Evolutionary conservation across 768 basidiomycete genomes (phyloP), one percentile per base, ranked within the genome.

Genomic region (Tylopilus sp.): DNA sequence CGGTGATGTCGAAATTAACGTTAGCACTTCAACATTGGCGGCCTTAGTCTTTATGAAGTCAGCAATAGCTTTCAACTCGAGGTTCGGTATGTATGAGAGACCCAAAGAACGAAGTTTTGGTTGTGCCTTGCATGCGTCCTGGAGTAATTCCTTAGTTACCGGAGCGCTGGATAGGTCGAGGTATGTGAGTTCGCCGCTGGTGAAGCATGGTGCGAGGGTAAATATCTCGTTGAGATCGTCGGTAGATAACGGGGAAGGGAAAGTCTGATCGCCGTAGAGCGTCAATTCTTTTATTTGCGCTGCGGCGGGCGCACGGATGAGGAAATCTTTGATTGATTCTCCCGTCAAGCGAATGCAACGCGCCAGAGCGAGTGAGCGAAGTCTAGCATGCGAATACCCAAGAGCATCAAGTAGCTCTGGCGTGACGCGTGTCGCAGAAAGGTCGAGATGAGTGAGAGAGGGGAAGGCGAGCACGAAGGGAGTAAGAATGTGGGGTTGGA

Each of bases 121-220:
- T 66, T 91, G 91, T 7, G 82, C 70, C 17, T 77, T 76, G 63
- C 83, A 83, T 1, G 71, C 64, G 10, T 75, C 72, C 15, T 61
- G 56, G 6, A 86, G 68, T 7, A 86, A 69, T 8, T 78, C 73
- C 40, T 73, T 68, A 6, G 85, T 87, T 47, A 98, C 58, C 0
- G 88, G 87, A 6, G 88, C 74, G 55, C 88, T 91, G 13, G 95
- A 97, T 26, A 99, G 69, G 67, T 99, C 95, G 56, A 99, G 79
- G 69, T 95, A 97, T 11, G 83, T 78, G 36, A 99, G 74, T 52
- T 82, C 69, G 9, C 90, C 88, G 44, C 75, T 80, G 11, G 72
- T 67, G 73, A 99, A 89, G 61, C 88, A 91, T 1, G 93, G 93
- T 0, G 93, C 93, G 17, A 68, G 66, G 6, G 78, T 73, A 40